A percentile compares a stretch with the other conserved stretches of the same genome.
These are phyloP conservation scores for Apophysomyces elegans DNA, from an alignment of 371 early-diverging fungal genomes.

Conservation along the genomic window DNA sequence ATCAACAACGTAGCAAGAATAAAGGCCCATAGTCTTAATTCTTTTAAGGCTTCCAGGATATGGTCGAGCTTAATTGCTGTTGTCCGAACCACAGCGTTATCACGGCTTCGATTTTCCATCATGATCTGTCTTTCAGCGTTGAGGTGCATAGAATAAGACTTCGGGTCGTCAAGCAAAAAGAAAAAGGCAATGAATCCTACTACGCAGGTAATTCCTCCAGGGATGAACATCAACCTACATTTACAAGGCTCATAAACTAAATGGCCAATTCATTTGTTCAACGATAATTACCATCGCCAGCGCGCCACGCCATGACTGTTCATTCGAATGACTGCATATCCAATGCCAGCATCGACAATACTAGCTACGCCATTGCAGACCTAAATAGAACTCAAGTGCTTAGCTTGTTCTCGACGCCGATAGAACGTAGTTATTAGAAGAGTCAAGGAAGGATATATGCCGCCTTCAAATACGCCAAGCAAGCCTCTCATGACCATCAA, in stretches of 20 bases:
- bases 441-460: slow-evolving; percentile 25
- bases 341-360: slow-evolving; percentile 57
- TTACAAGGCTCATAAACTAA: slow-evolving; percentile 1
- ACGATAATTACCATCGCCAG: slow-evolving; percentile 50
- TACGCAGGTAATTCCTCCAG: background rate
- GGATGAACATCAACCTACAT: slow-evolving; percentile 12
- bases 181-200: background rate
- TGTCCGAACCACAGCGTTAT: slow-evolving; percentile 22
- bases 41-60: slow-evolving; percentile 35
- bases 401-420: slow-evolving; percentile 23
- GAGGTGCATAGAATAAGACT: background rate
- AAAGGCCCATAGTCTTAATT: slow-evolving; percentile 35
- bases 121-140: background rate
- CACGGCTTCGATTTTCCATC: background rate
- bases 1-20: slow-evolving; percentile 29
- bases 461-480: slow-evolving; percentile 35
- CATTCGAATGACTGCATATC: slow-evolving; percentile 52
- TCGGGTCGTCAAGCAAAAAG: slow-evolving; percentile 4
- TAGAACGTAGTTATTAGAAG: slow-evolving; percentile 20
- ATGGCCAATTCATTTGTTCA: background rate
- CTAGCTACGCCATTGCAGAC: slow-evolving; percentile 38
- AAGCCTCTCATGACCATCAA: slow-evolving; percentile 21
- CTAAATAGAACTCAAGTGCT: slow-evolving; percentile 16
- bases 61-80: slow-evolving; percentile 30
- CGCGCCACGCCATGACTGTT: slow-evolving; percentile 28